Percentiles rank a stretch among this genome's conserved stretches.
Evolutionary conservation across 352 stramenopile genomes (phyloP).

Genomic region (Phytophthora podocarpi): DNA sequence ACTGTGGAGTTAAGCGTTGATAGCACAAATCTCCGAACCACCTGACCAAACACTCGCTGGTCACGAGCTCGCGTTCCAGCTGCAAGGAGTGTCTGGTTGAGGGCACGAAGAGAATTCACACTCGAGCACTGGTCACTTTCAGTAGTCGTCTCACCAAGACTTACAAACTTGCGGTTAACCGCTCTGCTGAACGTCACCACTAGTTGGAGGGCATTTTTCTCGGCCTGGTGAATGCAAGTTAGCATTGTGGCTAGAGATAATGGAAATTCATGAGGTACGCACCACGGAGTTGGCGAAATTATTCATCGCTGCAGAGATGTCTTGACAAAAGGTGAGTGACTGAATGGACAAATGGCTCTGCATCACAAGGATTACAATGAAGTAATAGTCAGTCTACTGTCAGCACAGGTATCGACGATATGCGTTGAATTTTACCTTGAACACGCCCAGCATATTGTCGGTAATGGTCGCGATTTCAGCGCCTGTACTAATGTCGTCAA

Average conservation of each 20-base stretch:
- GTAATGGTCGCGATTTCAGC: slow-evolving; percentile 73
- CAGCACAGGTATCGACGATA: background rate
- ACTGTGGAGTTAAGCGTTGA: slow-evolving; percentile 70
- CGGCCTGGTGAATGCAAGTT: slow-evolving; percentile 39
- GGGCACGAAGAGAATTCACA: slow-evolving; percentile 64
- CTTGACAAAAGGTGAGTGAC: slow-evolving; percentile 60
- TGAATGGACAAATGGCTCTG: slow-evolving; percentile 82
- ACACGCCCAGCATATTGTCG: slow-evolving; percentile 69
- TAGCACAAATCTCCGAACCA: slow-evolving; percentile 79
- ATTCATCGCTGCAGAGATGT: slow-evolving; percentile 51
- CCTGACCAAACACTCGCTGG: slow-evolving; percentile 69
- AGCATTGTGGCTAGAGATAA: background rate
- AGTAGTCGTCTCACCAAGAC: slow-evolving; percentile 33
- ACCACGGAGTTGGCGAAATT: slow-evolving; percentile 42
- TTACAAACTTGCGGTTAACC: slow-evolving; percentile 57
- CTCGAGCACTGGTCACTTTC: slow-evolving; percentile 67
- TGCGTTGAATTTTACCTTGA: slow-evolving; percentile 72
- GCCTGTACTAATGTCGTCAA: slow-evolving; percentile 65
- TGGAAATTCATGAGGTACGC: too few relatives aligned
- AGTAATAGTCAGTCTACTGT: background rate
- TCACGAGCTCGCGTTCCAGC: slow-evolving; percentile 54
- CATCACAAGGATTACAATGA: background rate
- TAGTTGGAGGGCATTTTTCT: slow-evolving; percentile 76
- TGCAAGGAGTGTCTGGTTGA: slow-evolving; percentile 75
- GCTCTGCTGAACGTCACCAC: slow-evolving; percentile 78